Conservation (phyloP, 257 asterid species). For the Sherardia arvensis region DNA sequence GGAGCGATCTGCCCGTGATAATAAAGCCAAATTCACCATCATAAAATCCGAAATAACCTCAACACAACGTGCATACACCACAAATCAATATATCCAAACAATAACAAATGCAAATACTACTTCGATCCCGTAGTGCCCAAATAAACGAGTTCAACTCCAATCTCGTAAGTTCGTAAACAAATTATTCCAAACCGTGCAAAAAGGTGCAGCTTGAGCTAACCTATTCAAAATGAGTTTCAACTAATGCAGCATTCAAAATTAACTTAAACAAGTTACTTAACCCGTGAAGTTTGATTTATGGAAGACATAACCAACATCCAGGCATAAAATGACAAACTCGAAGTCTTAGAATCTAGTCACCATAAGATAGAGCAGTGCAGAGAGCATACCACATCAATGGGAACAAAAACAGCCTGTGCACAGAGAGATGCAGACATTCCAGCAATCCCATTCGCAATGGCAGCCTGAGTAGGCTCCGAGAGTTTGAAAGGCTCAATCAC, state of each 20-base stretch:
- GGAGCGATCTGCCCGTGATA: too few species aligned
- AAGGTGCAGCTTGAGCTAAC: too few species aligned
- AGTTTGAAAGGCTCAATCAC: conserved; percentile 62
- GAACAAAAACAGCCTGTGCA: conserved; percentile 80
- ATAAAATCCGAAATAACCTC: too few species aligned
- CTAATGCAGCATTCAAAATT: conserved; percentile 7
- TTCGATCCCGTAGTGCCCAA: too few species aligned
- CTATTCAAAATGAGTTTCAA: conserved; percentile 36
- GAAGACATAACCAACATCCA: neutral
- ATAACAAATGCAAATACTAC: too few species aligned
- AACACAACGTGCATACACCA: too few species aligned
- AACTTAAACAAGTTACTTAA: neutral
- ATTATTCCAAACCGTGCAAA: too few species aligned
- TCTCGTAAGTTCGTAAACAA: too few species aligned
- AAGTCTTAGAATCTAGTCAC: neutral
- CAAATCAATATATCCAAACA: too few species aligned
- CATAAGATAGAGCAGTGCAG: neutral
- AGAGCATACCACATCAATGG: conserved; percentile 79
- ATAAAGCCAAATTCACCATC: too few species aligned
- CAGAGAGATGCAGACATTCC: conserved; percentile 85
- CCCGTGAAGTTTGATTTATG: neutral
- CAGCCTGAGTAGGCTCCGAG: conserved; percentile 82
- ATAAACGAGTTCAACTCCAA: too few species aligned
- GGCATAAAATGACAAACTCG: neutral
- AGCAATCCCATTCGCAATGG: conserved; percentile 81